Evolutionary conservation across 2,329 filamentous ascomycete species (phyloP), one percentile per base, ranked within the genome.

Genomic region (Scolecobasidium constrictum): DNA sequence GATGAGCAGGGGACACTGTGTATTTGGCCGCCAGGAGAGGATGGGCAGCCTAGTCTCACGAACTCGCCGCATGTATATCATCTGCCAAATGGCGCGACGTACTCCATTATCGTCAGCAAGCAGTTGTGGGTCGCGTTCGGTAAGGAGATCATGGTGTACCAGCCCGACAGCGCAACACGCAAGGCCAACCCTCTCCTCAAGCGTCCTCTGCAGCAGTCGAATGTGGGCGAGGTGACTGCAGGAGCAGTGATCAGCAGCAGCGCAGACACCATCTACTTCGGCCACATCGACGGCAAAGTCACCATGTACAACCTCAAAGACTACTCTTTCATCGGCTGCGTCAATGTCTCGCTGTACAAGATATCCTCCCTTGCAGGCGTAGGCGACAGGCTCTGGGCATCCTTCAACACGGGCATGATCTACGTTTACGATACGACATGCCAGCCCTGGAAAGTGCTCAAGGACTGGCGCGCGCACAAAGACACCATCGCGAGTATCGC

Each of bases 401-500:
- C 82, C 3, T 96, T 88, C 65, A 95, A 90, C 59, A 95, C 85
- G 0, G 92, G 92, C 13, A 94, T 83, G 72, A 78, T 94, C 22
- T 92, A 86, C 54, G 83, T 96, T 5, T 98, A 95, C 61, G 88
- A 98, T 59, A 83, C 86, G 9, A 75, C 69, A 7, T 73, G 77
- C 21, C 78, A 75, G n/a, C 90, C 90, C 0, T 98, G 92, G 92
- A 73, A 73, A 16, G 78, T 94, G 19, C 81, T 85, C 64, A 98
- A 98, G 60, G 90, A 96, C 55, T 98, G 92, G 90, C 78, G 81
- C 49, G 90, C 86, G 3, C 92, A 96, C 56, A 80, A 86, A 5
- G 83, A 83, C 49, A 84, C 88, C 0, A 81, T 94, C 5, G 73
- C 84, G 37, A 81, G 79, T 45, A 75, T 98, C 46, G 64, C 84